Evolutionary conservation across 768 basidiomycete genomes (phyloP).

Genomic region (Hemileccinum rubropunctum): DNA sequence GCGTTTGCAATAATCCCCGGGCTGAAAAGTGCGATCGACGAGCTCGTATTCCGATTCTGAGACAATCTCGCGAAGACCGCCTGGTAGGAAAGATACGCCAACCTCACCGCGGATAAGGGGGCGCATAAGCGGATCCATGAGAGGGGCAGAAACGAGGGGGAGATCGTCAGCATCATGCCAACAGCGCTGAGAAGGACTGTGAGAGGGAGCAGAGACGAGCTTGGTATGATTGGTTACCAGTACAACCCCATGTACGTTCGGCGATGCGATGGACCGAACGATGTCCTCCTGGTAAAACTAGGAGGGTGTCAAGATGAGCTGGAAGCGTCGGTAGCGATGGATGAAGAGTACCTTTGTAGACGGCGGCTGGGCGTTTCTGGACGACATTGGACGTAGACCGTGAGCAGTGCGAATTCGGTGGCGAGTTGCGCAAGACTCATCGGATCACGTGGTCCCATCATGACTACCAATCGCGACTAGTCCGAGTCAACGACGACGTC

Average conservation of each 20-base stretch:
- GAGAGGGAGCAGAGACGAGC: constrained; percentile 4
- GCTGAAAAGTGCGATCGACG: constrained; percentile 72
- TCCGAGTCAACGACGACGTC: no score
- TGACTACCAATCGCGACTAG: no score
- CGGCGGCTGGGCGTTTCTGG: constrained; percentile 17
- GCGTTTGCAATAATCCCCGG: constrained; percentile 81
- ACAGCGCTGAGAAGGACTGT: constrained; percentile 56
- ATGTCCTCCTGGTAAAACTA: constrained; percentile 72
- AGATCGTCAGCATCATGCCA: constrained; percentile 87
- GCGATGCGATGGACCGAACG: constrained; percentile 45
- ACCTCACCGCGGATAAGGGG: constrained; percentile 78
- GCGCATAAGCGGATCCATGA: constrained; percentile 70
- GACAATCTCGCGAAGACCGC: constrained; percentile 62
- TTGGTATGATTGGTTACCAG: constrained; percentile 44
- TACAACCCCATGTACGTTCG: constrained; percentile 55
- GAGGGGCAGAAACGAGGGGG: constrained; percentile 38
- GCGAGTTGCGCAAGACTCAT: neutral
- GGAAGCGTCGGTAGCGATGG: neutral
- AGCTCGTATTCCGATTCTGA: constrained; percentile 66
- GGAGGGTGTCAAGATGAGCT: neutral
- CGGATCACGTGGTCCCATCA: constrained; percentile 27
- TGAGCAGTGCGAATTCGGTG: neutral
- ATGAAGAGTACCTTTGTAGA: constrained; percentile 32
- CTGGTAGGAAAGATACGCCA: constrained; percentile 67
- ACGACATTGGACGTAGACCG: constrained; percentile 27